A percentile compares a stretch with the other conserved stretches of the same genome.
phyloP scores from a whole-genome alignment of 2,329 filamentous ascomycete genomes.

The Ceratocystis huliohia region DNA sequence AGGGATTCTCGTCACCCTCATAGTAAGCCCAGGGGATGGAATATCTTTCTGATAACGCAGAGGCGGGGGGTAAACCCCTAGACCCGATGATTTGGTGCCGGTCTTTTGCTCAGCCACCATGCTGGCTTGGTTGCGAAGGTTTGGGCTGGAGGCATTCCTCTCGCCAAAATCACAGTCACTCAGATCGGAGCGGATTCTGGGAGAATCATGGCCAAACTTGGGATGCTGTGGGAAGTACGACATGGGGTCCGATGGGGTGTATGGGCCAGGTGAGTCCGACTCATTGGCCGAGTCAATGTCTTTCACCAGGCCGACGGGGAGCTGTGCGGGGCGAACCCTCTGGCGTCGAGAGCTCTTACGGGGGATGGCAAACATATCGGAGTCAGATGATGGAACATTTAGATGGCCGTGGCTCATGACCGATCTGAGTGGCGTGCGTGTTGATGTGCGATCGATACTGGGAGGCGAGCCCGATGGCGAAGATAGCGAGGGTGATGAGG shows the following conservation, averaged over 20 bases:
- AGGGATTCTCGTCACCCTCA: background rate
- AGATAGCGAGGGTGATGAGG: background rate
- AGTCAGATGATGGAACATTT: conserved; percentile 1
- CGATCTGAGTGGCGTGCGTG: conserved; percentile 8
- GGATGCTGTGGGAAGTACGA: conserved; percentile 3
- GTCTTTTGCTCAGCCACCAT: background rate
- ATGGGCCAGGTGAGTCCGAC: conserved; percentile 12
- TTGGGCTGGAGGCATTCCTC: background rate
- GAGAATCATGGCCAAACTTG: conserved; percentile 6
- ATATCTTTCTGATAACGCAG: conserved; percentile 8
- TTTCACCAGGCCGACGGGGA: conserved; percentile 5
- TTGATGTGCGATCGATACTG: background rate
- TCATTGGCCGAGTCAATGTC: conserved; percentile 19
- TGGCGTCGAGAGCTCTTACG: conserved; percentile 19
- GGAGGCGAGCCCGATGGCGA: background rate
- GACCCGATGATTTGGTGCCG: background rate
- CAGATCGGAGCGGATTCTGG: conserved; percentile 13
- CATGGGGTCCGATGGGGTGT: conserved; percentile 11
- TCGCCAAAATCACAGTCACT: conserved; percentile 14
- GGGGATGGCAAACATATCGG: conserved; percentile 14
- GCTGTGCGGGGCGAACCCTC: background rate
- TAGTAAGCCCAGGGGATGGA: background rate
- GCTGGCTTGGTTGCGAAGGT: background rate
- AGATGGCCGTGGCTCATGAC: conserved; percentile 15
- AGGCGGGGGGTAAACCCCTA: conserved; percentile 1